phyloP scores from a whole-genome alignment of 345 rosid genomes.

The Sisymbrium irio region DNA sequence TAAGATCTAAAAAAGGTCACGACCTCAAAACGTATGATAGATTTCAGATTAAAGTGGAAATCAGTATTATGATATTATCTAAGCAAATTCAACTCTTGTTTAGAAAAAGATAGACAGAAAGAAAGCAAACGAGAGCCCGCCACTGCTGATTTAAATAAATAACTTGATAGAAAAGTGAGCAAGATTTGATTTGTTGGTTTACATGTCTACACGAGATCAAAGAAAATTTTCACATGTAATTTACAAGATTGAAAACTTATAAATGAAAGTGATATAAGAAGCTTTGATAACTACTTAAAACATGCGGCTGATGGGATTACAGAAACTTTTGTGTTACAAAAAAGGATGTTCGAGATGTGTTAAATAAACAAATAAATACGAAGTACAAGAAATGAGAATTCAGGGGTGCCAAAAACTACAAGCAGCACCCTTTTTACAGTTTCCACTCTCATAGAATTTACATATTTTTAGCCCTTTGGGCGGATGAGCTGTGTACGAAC shows the following conservation, averaged over 20 bases:
- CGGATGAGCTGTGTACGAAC: slow-evolving; percentile 46
- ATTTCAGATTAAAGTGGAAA: too few species aligned
- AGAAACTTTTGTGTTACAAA: slow-evolving; percentile 22
- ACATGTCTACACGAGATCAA: too few species aligned
- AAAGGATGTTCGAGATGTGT: slow-evolving; percentile 13
- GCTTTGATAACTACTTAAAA: background rate
- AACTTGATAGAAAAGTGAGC: too few species aligned
- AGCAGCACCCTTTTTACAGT: slow-evolving; percentile 74
- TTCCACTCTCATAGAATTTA: slow-evolving; percentile 71
- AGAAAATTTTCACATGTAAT: background rate
- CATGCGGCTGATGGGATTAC: background rate
- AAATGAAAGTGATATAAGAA: background rate
- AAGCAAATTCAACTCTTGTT: too few species aligned
- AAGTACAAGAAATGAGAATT: slow-evolving; percentile 26
- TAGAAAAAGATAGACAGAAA: too few species aligned
- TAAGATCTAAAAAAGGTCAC: too few species aligned
- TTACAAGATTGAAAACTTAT: background rate
- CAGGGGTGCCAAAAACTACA: slow-evolving; percentile 80
- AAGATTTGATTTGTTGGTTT: too few species aligned
- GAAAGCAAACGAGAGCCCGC: too few species aligned
- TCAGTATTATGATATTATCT: too few species aligned
- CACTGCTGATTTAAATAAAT: too few species aligned
- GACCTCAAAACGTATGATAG: too few species aligned
- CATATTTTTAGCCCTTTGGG: slow-evolving; percentile 75
- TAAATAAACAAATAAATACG: slow-evolving; percentile 19